Evolutionary conservation across 2,329 filamentous ascomycete species (phyloP).

Genomic region (Graphilbum sp.): DNA sequence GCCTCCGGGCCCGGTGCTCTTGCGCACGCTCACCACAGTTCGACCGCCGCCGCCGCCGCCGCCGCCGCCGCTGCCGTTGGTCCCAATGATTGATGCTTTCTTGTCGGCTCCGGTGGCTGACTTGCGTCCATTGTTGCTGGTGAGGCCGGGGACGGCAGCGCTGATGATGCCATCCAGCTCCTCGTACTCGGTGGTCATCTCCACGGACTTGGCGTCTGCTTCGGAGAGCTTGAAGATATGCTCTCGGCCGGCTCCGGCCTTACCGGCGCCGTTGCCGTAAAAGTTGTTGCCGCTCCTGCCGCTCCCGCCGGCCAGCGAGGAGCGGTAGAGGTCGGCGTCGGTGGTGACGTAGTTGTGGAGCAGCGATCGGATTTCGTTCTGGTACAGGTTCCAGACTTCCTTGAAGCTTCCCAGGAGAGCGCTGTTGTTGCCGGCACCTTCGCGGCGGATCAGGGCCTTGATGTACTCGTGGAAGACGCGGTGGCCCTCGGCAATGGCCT

Average conservation of each 20-base stretch:
- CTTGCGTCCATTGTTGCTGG: constrained; percentile 47
- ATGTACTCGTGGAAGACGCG: constrained; percentile 87
- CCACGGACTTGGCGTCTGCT: constrained; percentile 61
- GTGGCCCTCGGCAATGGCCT: constrained; percentile 91
- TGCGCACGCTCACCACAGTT: too few species aligned
- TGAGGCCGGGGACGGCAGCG: constrained; percentile 80
- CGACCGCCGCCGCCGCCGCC: too few species aligned
- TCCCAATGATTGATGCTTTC: constrained; percentile 17
- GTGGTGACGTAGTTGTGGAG: constrained; percentile 94
- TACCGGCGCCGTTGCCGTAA: too few species aligned
- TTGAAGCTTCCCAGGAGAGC: constrained; percentile 77
- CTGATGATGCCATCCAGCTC: constrained; percentile 82
- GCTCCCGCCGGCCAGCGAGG: constrained; percentile 30
- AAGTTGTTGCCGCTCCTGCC: not conserved
- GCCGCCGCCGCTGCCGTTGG: too few species aligned
- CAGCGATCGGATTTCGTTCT: constrained; percentile 90
- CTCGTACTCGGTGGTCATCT: constrained; percentile 72
- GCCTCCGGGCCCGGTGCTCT: constrained; percentile 20
- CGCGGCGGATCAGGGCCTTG: constrained; percentile 67
- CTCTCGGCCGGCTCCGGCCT: constrained; percentile 3
- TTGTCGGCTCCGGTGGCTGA: constrained; percentile 16
- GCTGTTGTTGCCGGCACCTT: constrained; percentile 48
- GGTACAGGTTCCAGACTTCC: constrained; percentile 93
- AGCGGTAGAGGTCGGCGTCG: constrained; percentile 58
- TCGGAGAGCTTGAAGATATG: constrained; percentile 75